Evolutionary conservation across 345 rosid species (phyloP).

Genomic region (Murraya koenigii): DNA sequence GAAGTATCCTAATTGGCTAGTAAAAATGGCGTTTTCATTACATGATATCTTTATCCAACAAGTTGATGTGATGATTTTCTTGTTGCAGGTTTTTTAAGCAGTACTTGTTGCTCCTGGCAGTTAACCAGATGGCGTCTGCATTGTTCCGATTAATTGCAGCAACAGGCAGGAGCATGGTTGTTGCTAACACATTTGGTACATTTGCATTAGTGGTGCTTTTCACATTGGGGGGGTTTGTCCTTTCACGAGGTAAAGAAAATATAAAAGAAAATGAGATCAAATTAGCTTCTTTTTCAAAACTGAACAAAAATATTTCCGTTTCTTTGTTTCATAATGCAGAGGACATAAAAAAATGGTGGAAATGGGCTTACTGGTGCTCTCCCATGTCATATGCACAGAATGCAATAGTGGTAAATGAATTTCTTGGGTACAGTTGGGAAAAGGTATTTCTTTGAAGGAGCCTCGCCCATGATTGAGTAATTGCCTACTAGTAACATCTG

Average conservation of each 20-base stretch:
- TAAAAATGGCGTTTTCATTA: too few species aligned
- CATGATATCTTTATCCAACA: not conserved
- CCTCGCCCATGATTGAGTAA: not conserved
- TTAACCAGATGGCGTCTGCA: slow-evolving; percentile 63
- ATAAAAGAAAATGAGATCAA: slow-evolving; percentile 5
- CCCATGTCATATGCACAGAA: slow-evolving; percentile 82
- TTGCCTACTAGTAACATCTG: not conserved
- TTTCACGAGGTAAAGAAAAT: slow-evolving; percentile 56
- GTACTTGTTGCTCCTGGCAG: slow-evolving; percentile 45
- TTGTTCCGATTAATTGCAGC: slow-evolving; percentile 60
- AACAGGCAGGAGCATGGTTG: slow-evolving; percentile 55
- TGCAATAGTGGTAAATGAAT: slow-evolving; percentile 63
- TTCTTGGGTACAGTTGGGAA: slow-evolving; percentile 65
- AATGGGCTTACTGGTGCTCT: slow-evolving; percentile 82
- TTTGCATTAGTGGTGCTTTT: slow-evolving; percentile 48
- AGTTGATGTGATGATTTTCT: not conserved
- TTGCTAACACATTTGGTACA: slow-evolving; percentile 62
- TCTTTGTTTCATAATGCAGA: too few species aligned
- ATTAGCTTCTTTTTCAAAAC: too few species aligned
- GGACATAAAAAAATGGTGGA: slow-evolving; percentile 80
- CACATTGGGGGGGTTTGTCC: slow-evolving; percentile 61
- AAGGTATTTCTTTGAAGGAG: slow-evolving; percentile 26
- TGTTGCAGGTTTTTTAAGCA: slow-evolving; percentile 62
- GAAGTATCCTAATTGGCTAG: not conserved
- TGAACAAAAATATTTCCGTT: too few species aligned